A percentile compares a stretch with the other conserved stretches of the same genome.
Evolutionary conservation across 2,329 filamentous ascomycete species (phyloP).

Genomic region (Pseudocercospora fijiensis): DNA sequence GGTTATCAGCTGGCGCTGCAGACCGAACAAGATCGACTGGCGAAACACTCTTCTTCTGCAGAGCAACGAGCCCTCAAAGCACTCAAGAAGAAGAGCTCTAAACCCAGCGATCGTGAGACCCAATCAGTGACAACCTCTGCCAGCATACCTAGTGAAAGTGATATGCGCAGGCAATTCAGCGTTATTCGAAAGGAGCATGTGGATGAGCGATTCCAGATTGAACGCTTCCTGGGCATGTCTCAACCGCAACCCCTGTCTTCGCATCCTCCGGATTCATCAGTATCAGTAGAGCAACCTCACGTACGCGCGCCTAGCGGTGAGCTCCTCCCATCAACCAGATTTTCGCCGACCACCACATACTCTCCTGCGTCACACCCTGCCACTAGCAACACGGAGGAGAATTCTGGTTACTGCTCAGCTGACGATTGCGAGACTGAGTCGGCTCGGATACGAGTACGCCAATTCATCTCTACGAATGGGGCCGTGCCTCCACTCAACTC

Average conservation of each 20-base stretch:
- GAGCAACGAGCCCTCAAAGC: conserved; percentile 29
- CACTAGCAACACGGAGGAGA: conserved; percentile 10
- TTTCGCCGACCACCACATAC: conserved; percentile 16
- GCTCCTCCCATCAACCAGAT: conserved; percentile 23
- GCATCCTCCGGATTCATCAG: conserved; percentile 17
- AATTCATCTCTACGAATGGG: conserved; percentile 29
- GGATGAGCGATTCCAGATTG: conserved; percentile 33
- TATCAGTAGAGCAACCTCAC: background rate
- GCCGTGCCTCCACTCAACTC: conserved; percentile 25
- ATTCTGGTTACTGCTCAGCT: conserved; percentile 15
- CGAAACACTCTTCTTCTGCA: conserved; percentile 25
- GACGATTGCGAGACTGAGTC: conserved; percentile 19
- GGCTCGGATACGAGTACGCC: conserved; percentile 21
- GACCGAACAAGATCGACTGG: conserved; percentile 36
- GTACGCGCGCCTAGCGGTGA: conserved; percentile 22
- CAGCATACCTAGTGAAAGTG: conserved; percentile 11
- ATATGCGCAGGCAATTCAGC: conserved; percentile 29
- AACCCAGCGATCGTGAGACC: conserved; percentile 18
- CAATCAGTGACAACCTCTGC: conserved; percentile 18
- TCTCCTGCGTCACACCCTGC: conserved; percentile 7
- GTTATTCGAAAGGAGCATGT: conserved; percentile 33
- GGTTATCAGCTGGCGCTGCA: conserved; percentile 39
- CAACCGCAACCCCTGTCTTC: conserved; percentile 23
- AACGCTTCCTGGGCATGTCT: conserved; percentile 32
- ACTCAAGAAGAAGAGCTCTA: conserved; percentile 21